A percentile compares a stretch with the other conserved stretches of the same genome.
Evolutionary conservation across 306 rosid species (phyloP).

Genomic region (Prinsepia uniflora): DNA sequence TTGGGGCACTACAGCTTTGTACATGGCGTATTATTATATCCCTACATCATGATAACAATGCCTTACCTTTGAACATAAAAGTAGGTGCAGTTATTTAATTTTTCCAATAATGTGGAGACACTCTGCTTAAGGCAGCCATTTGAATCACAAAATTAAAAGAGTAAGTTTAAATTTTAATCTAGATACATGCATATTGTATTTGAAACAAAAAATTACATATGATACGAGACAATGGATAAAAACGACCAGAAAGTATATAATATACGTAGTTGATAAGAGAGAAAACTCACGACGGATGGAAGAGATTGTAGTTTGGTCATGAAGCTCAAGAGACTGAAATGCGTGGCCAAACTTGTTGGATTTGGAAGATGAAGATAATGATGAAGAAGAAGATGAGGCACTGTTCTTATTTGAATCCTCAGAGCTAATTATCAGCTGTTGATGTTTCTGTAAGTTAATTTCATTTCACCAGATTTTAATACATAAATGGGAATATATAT

Average conservation of each 20-base stretch:
- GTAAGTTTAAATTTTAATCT: no score
- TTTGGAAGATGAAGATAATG: slow-evolving; percentile 59
- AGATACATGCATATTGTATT: no score
- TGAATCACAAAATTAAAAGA: neutral
- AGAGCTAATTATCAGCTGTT: slow-evolving; percentile 28
- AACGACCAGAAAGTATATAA: neutral
- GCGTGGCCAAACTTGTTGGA: slow-evolving; percentile 42
- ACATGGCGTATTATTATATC: neutral
- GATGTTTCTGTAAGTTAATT: slow-evolving; percentile 47
- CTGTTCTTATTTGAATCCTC: slow-evolving; percentile 53
- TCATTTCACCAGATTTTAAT: neutral
- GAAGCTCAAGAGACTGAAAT: slow-evolving; percentile 48
- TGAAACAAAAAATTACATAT: neutral
- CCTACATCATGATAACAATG: neutral
- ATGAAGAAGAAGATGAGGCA: slow-evolving; percentile 55
- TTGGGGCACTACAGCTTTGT: neutral
- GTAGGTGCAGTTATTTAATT: neutral
- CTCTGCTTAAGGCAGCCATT: neutral
- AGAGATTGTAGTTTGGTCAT: slow-evolving; percentile 66
- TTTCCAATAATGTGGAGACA: neutral
- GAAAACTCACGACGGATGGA: slow-evolving; percentile 79
- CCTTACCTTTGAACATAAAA: neutral
- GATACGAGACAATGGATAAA: neutral
- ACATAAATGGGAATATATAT: neutral
- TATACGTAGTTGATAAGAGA: neutral